These are phyloP conservation scores for Tuber magnatum DNA, from an alignment of 495 filamentous ascomycete species.

Conservation along the genomic window DNA sequence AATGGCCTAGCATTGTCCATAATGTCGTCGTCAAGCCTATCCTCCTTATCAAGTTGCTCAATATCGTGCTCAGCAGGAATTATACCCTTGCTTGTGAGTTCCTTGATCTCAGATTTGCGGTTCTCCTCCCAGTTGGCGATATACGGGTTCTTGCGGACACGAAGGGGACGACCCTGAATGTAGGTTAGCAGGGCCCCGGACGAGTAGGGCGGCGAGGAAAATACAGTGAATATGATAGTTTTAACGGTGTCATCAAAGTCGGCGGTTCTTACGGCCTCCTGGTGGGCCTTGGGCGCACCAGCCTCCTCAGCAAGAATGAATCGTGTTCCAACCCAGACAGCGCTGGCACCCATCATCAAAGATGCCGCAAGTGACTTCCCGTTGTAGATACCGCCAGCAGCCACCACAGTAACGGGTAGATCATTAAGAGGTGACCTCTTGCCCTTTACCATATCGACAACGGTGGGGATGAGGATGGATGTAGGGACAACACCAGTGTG, in stretches of 20 bases:
- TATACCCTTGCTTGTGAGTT: constrained; percentile 76
- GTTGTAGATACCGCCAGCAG: constrained; percentile 90
- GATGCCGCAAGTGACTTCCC: constrained; percentile 82
- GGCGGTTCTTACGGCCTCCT: constrained; percentile 89
- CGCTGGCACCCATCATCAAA: constrained; percentile 84
- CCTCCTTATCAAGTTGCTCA: constrained; percentile 60
- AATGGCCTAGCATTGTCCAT: constrained; percentile 87
- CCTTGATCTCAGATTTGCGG: constrained; percentile 77
- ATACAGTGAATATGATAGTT: constrained; percentile 91
- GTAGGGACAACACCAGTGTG: constrained; percentile 90
- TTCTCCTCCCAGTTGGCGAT: constrained; percentile 95
- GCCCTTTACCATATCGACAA: constrained; percentile 72
- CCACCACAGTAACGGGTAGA: constrained; percentile 77
- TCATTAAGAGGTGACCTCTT: constrained; percentile 82
- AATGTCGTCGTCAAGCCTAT: constrained; percentile 57
- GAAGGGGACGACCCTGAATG: constrained; percentile 70
- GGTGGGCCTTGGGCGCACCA: constrained; percentile 85
- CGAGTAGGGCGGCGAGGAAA: constrained; percentile 17
- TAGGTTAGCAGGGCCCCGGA: constrained; percentile 3
- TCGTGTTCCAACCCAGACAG: constrained; percentile 93
- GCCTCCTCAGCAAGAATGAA: constrained; percentile 93
- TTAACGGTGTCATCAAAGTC: constrained; percentile 90
- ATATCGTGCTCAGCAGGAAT: constrained; percentile 93
- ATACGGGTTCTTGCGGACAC: constrained; percentile 86
- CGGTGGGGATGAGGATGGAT: constrained; percentile 80